phyloP scores from a whole-genome alignment of 805 yeast species.

The Ogataea nitratoaversa region DNA sequence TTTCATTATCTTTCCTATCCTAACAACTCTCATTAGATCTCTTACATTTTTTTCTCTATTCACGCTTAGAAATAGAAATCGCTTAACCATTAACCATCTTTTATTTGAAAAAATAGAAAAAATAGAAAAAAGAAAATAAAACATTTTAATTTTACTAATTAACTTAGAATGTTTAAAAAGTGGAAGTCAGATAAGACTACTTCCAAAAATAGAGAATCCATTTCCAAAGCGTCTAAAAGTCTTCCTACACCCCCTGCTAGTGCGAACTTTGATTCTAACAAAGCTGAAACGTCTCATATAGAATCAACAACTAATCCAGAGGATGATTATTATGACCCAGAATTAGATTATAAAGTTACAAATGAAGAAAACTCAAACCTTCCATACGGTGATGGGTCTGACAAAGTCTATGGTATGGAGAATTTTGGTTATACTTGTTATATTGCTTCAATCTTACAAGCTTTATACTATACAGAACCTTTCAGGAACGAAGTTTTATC shows the following conservation, averaged over 20 bases:
- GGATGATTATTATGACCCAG: conserved; percentile 21
- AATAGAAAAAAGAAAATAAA: neutral
- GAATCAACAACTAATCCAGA: conserved; percentile 12
- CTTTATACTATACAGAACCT: conserved; percentile 67
- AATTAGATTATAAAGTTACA: conserved; percentile 19
- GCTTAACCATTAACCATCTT: too few species aligned
- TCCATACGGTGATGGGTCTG: conserved; percentile 65
- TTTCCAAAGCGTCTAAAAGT: neutral
- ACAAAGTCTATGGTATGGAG: conserved; percentile 75
- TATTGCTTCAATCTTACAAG: conserved; percentile 88
- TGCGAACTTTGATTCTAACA: neutral
- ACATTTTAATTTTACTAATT: neutral
- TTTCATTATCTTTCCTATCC: too few species aligned
- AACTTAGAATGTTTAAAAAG: conserved; percentile 21
- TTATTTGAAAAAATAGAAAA: neutral
- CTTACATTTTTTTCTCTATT: too few species aligned
- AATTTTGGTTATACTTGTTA: conserved; percentile 92
- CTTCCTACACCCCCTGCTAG: neutral
- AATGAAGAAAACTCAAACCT: conserved; percentile 19
- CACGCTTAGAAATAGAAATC: too few species aligned
- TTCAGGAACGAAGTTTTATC: conserved; percentile 57
- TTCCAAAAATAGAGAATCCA: conserved; percentile 9
- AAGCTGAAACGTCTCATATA: conserved; percentile 18
- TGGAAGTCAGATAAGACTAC: conserved; percentile 23
- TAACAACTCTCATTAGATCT: too few species aligned